Conservation (phyloP, 2,329 filamentous ascomycete genomes). For the Teratosphaeria nubilosa region DNA sequence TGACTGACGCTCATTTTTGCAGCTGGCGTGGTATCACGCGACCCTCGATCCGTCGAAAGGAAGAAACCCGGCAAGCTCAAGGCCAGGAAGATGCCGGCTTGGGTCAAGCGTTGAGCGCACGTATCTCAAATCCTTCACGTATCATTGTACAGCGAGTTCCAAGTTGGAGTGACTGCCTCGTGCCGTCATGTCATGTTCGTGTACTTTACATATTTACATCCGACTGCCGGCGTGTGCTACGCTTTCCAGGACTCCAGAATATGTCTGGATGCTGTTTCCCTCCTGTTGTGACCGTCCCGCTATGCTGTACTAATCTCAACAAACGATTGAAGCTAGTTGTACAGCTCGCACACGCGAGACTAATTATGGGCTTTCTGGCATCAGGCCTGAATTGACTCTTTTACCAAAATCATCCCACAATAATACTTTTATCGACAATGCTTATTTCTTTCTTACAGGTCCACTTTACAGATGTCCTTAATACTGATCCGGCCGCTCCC, state of each 20-base stretch:
- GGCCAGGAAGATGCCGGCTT: constrained; percentile 94
- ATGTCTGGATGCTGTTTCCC: not conserved
- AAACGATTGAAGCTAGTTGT: not conserved
- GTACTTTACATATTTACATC: not conserved
- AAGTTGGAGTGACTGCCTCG: not conserved
- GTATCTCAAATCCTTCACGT: not conserved
- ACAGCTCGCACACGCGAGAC: not conserved
- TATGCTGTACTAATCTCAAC: not conserved
- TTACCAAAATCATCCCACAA: no score
- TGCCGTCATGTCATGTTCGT: not conserved
- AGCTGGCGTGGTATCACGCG: constrained; percentile 90
- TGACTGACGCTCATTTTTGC: constrained; percentile 33
- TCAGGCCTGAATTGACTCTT: not conserved
- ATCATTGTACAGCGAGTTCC: not conserved
- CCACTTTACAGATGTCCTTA: constrained; percentile 25
- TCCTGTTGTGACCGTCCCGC: not conserved
- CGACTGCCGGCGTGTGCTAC: not conserved
- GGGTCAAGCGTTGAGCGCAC: constrained; percentile 69
- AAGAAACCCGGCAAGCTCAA: constrained; percentile 97
- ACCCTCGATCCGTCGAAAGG: constrained; percentile 85
- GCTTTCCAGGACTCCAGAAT: not conserved
- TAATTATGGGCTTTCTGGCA: not conserved
- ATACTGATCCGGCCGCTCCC: constrained; percentile 26
- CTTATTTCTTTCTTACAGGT: no score
- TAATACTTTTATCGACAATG: no score